Evolutionary conservation across 192 early-diverging fungal genomes (phyloP).

Genomic region (Physocladia obscura): DNA sequence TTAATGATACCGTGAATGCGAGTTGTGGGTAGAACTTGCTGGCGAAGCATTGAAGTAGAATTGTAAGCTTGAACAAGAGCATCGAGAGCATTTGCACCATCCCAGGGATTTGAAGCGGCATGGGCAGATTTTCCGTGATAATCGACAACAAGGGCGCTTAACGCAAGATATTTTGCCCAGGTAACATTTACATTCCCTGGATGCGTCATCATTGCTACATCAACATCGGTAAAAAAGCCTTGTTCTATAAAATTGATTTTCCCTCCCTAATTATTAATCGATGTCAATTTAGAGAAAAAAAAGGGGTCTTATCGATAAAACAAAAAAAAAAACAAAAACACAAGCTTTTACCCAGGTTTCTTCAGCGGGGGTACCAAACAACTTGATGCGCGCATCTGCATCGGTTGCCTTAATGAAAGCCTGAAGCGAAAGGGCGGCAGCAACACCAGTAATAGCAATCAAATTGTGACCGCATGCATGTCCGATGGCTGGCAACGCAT

Average conservation of each 20-base stretch:
- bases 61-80: constrained; percentile 67
- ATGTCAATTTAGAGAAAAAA: too few species aligned
- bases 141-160: constrained; percentile 19
- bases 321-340: neutral
- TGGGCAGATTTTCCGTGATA: constrained; percentile 38
- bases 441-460: constrained; percentile 70
- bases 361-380: constrained; percentile 81
- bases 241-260: constrained; percentile 70
- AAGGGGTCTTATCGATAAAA: too few species aligned
- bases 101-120: constrained; percentile 57
- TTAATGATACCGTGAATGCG: constrained; percentile 76
- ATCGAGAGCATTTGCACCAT: constrained; percentile 75
- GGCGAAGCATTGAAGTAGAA: constrained; percentile 65
- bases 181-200: constrained; percentile 51
- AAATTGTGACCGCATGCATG: constrained; percentile 60
- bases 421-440: constrained; percentile 54
- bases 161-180: constrained; percentile 27
- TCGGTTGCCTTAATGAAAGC: constrained; percentile 39
- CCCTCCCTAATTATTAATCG: constrained; percentile 45
- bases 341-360: constrained; percentile 28
- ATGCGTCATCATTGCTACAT: constrained; percentile 80
- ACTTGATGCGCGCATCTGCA: constrained; percentile 58
- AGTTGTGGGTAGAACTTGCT: constrained; percentile 61
- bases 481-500: constrained; percentile 67
- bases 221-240: constrained; percentile 70